Conservation (phyloP, 2,329 filamentous ascomycete genomes). For the Aspergillus eucalypticola region DNA sequence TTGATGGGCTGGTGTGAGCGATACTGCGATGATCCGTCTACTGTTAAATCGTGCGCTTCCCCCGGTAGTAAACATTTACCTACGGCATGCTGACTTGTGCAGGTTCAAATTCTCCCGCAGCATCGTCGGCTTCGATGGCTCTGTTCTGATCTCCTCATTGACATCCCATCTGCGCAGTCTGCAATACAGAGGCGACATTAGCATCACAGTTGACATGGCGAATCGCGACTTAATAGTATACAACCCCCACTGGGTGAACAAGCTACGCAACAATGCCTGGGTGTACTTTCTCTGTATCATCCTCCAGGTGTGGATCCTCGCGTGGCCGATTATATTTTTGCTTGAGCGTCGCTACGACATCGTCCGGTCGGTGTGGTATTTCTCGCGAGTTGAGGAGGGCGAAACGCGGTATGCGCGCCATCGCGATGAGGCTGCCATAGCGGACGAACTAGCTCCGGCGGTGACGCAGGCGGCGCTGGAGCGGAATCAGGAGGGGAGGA, state of each 20-base stretch:
- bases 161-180: constrained; percentile 40
- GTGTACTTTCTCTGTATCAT: constrained; percentile 39
- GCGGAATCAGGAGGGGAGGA: constrained; percentile 21
- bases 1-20: constrained; percentile 37
- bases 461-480: constrained; percentile 39
- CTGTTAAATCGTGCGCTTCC: constrained; percentile 39
- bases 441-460: constrained; percentile 34
- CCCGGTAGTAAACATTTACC: background rate
- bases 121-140: constrained; percentile 31
- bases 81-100: no score
- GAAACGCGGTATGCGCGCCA: constrained; percentile 27
- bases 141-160: constrained; percentile 29
- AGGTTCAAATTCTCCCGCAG: constrained; percentile 36
- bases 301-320: constrained; percentile 42
- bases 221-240: constrained; percentile 37
- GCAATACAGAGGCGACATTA: constrained; percentile 39
- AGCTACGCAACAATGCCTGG: constrained; percentile 33
- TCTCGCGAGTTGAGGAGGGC: constrained; percentile 22
- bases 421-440: constrained; percentile 30
- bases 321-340: constrained; percentile 42
- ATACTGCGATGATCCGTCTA: constrained; percentile 37
- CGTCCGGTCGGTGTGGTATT: constrained; percentile 33
- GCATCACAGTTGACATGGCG: constrained; percentile 24
- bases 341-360: constrained; percentile 41
- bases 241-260: constrained; percentile 43